Base-by-base conservation (phyloP, 106 monocot species). In the Phalaenopsis equestris region DNA sequence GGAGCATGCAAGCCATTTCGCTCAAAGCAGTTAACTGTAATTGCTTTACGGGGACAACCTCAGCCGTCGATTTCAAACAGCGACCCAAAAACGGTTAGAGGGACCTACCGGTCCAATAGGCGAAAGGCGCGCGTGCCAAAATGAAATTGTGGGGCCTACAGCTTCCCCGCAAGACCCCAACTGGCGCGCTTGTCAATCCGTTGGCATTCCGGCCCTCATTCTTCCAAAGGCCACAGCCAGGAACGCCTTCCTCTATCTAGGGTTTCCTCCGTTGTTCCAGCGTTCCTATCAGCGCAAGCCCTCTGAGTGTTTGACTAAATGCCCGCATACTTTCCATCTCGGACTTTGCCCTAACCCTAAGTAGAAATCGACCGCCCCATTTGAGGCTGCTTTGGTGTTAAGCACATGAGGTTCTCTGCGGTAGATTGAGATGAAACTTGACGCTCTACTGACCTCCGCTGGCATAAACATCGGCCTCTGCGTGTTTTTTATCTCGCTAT, bases 401-500 rank as follows among this genome's bases (percentile, higher is more conserved):
- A 18, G 16, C n/a, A 74, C 74, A 46, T 74, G 43, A 19, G 43
- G 19, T 74, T 19, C 23, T 8, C 37, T 0, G 0, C 48, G 42
- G 67, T 73, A 75, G 75, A 73, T n/a, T 79, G 85, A 67, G 57
- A 96, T 96, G 96, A 93, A 87, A 64, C 21, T 96, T 70, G 89
- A 87, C 67, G 96, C 90, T 81, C 88, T 96, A 61, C 83, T 96
- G 56, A 93, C 96, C 42, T 96, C 96, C 72, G 93, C 91, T 6
- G 91, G 96, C 77, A 93, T 96, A 79, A 96, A 96, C 68, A 90
- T 90, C 17, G 93, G 86, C 42, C 67, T 96, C 6, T 93, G 93
- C 46, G 81, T 64, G 56, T 79, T 96, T 52, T 81, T 96, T 56
- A 79, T 91, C 56, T 93, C 86, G 12, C 83, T 96, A 65, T 96